These are phyloP conservation scores for Ostreobium quekettii DNA, from an alignment of 139 green algal genomes.

Conservation along the genomic window DNA sequence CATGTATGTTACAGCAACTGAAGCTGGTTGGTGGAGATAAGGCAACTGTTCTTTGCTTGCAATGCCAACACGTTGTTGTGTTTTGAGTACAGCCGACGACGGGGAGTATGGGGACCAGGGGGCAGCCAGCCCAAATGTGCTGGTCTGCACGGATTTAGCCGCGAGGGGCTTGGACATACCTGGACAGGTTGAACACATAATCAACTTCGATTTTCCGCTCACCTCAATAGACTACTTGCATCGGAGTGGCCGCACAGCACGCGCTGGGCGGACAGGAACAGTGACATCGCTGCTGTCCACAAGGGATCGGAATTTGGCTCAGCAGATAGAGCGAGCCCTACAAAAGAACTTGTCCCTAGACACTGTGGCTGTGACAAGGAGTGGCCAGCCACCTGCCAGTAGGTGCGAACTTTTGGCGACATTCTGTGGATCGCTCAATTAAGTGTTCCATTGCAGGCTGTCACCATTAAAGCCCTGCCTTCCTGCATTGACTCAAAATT, in stretches of 20 bases:
- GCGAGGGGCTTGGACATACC: conserved; percentile 89
- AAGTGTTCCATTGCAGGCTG: no score
- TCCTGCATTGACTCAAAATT: no score
- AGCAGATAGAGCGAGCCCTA: conserved; percentile 68
- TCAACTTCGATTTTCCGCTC: conserved; percentile 98
- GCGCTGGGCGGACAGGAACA: conserved; percentile 55
- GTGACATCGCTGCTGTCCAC: conserved; percentile 65
- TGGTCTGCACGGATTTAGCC: conserved; percentile 93
- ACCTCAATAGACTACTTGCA: conserved; percentile 89
- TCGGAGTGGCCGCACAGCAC: conserved; percentile 74
- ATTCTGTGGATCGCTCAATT: no score
- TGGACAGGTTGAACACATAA: conserved; percentile 77
- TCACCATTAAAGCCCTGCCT: no score
- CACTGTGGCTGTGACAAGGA: no score
- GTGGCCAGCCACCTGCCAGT: no score
- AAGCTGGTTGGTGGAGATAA: no score
- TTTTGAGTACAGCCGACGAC: neutral
- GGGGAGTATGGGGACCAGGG: neutral
- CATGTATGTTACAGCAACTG: no score
- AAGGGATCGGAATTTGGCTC: conserved; percentile 62
- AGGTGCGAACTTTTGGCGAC: no score
- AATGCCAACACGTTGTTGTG: no score
- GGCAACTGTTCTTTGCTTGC: no score
- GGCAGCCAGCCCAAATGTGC: conserved; percentile 37
- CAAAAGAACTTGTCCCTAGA: no score